These are phyloP conservation scores for Tilletia caries DNA, from an alignment of 1,284 basidiomycete genomes.

Conservation along the genomic window DNA sequence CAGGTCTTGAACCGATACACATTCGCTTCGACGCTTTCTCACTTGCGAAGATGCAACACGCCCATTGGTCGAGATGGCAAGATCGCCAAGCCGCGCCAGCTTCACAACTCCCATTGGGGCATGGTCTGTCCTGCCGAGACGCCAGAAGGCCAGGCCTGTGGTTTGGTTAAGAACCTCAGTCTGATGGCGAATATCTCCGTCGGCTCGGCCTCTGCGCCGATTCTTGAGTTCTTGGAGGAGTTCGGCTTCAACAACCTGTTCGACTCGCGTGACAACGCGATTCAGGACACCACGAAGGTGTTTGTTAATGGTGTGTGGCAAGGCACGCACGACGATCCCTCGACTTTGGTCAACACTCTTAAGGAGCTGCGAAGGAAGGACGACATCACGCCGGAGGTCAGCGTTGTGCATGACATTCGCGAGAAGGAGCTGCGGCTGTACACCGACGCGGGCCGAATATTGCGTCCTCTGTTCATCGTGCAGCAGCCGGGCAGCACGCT, in stretches of 20 bases:
- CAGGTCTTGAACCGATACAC: conserved; percentile 99
- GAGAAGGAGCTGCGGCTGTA: conserved; percentile 91
- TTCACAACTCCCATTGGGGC: conserved; percentile 99
- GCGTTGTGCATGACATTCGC: conserved; percentile 92
- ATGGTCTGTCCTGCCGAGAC: conserved; percentile 97
- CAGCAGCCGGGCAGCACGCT: conserved; percentile 69
- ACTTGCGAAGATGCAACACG: conserved; percentile 95
- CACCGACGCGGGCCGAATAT: conserved; percentile 94
- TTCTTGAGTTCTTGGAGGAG: conserved; percentile 97
- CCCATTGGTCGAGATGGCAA: conserved; percentile 97
- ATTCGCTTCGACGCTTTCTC: conserved; percentile 95
- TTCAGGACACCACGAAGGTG: conserved; percentile 70
- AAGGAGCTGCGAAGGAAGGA: conserved; percentile 88
- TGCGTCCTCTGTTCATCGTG: conserved; percentile 94
- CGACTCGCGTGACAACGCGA: conserved; percentile 47
- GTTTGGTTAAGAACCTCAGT: conserved; percentile 96
- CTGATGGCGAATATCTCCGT: conserved; percentile 98
- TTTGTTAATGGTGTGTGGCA: conserved; percentile 99
- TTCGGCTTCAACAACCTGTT: conserved; percentile 63
- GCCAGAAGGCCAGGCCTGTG: conserved; percentile 98
- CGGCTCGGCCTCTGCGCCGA: conserved; percentile 89
- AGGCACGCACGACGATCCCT: conserved; percentile 94
- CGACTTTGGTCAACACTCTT: conserved; percentile 83
- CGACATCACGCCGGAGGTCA: conserved; percentile 93
- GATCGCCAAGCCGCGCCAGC: conserved; percentile 96